phyloP scores from a whole-genome alignment of 768 basidiomycete genomes.

The Trametes sanguinea region DNA sequence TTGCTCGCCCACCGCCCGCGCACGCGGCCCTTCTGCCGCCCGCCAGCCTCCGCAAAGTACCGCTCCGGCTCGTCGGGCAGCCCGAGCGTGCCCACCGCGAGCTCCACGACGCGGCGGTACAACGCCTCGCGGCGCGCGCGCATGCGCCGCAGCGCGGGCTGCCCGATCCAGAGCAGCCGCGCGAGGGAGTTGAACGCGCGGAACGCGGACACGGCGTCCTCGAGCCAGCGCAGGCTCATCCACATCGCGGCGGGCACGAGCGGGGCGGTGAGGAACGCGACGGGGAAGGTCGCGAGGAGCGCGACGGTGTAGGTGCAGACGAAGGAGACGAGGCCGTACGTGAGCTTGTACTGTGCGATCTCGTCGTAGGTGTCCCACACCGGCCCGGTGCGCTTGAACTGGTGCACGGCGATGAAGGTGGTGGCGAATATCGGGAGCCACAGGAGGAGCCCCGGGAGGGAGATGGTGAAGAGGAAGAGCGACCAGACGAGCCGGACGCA shows the following conservation, averaged over 20 bases:
- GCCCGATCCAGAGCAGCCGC: constrained; percentile 64
- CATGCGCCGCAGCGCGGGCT: constrained; percentile 54
- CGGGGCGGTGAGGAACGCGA: constrained; percentile 56
- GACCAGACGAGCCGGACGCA: constrained; percentile 66
- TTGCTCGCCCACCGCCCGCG: constrained; percentile 68
- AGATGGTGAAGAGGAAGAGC: constrained; percentile 59
- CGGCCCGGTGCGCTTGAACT: constrained; percentile 80
- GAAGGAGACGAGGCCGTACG: constrained; percentile 78
- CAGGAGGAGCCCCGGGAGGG: constrained; percentile 74
- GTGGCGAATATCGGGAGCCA: constrained; percentile 81
- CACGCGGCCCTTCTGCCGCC: constrained; percentile 71
- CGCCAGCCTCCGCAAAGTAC: constrained; percentile 60
- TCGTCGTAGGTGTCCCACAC: constrained; percentile 89
- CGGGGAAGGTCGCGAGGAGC: constrained; percentile 60
- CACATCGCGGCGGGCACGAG: constrained; percentile 80
- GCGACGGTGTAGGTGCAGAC: constrained; percentile 62
- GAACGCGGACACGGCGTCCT: constrained; percentile 79
- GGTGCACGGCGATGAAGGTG: constrained; percentile 68
- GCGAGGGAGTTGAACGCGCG: constrained; percentile 68
- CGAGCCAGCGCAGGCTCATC: constrained; percentile 87
- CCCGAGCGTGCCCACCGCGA: constrained; percentile 58
- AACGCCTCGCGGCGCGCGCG: constrained; percentile 56
- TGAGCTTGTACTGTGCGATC: constrained; percentile 86
- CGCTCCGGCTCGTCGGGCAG: constrained; percentile 71
- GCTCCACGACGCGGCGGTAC: constrained; percentile 63